phyloP scores from a whole-genome alignment of 1,139 yeast species.

The Pichia sp. region DNA sequence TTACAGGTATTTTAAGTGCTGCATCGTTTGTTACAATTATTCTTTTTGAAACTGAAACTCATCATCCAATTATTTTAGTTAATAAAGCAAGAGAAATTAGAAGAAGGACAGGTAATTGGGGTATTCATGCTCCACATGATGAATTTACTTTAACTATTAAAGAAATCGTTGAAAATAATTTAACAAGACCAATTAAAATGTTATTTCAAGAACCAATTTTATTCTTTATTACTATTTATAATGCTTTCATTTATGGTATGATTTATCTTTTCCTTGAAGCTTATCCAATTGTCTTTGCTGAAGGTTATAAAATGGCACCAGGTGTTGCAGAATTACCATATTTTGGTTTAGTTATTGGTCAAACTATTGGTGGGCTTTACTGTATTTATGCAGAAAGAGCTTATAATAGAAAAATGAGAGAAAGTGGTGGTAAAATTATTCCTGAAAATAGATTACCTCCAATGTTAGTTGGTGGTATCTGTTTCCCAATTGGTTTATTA shows the following conservation, averaged over 20 bases:
- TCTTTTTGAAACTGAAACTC: slow-evolving; percentile 57
- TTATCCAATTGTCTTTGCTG: slow-evolving; percentile 64
- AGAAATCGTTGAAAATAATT: slow-evolving; percentile 63
- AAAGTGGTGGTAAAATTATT: slow-evolving; percentile 52
- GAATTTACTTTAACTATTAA: slow-evolving; percentile 37
- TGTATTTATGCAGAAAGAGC: slow-evolving; percentile 33
- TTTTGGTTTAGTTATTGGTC: slow-evolving; percentile 55
- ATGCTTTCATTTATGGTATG: slow-evolving; percentile 81
- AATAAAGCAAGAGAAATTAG: slow-evolving; percentile 59
- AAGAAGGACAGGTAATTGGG: slow-evolving; percentile 64
- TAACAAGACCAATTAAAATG: slow-evolving; percentile 66
- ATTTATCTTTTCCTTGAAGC: slow-evolving; percentile 73
- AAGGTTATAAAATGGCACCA: slow-evolving; percentile 49
- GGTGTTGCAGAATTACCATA: slow-evolving; percentile 63
- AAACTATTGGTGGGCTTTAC: slow-evolving; percentile 48
- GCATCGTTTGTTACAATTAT: slow-evolving; percentile 33
- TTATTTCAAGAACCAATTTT: slow-evolving; percentile 68
- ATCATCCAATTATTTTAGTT: slow-evolving; percentile 51
- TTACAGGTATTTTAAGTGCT: slow-evolving; percentile 56
- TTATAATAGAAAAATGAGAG: slow-evolving; percentile 36
- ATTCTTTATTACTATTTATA: slow-evolving; percentile 62
- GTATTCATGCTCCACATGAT: slow-evolving; percentile 79
- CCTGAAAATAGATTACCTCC: slow-evolving; percentile 80
- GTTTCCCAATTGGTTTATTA: slow-evolving; percentile 70
- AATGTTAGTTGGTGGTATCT: slow-evolving; percentile 61